Base-by-base conservation (phyloP, 2,329 filamentous ascomycete species). In the Venturia oleaginea region DNA sequence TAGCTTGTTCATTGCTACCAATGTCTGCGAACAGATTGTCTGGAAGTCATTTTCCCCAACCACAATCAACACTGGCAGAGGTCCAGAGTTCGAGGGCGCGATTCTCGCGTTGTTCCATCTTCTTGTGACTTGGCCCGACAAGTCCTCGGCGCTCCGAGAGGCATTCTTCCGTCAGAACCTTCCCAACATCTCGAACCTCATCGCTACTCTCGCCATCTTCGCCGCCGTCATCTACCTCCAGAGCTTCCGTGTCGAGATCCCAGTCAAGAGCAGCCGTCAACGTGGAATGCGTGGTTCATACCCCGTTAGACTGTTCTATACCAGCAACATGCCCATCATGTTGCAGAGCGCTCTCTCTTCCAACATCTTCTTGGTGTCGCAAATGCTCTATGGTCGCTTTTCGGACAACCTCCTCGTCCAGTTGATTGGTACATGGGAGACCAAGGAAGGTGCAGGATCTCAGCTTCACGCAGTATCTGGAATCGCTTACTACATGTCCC, bases 291-390 rank as follows among this genome's bases (percentile, higher is more conserved):
- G 94, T 73, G 95, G 93, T 74, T 96, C 92, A 48, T 99, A 97
- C 86, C 94, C 94, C 73, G 87, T 99, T 78, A 93, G 95, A 75
- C 90, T 99, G 66, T 99, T 99, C 87, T 99, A 99, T 83, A 99
- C 94, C 76, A 97, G 92, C 78, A 99, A 99, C 89, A 99, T 99
- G 95, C 94, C 94, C 76, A 99, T 99, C 81, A 99, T 99, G 94
- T 85, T 99, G 77, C 95, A 99, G 83, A 97, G 93, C 59, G 94
- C 94, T 71, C 86, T 99, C 71, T 96, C 91, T 70, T 97, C 93
- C 84, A 99, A 99, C 84, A 86, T 99, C 80, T 99, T 99, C 87
- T 83, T 99, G 69, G 92, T 99, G 81, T 94, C 90, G 76, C 94
- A 99, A 84, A 97, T 97, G 92, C 87, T 99, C 70, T 97, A 96